These are phyloP conservation scores for Neonectria magnoliae DNA, from an alignment of 2,329 filamentous ascomycete species.

Conservation along the genomic window DNA sequence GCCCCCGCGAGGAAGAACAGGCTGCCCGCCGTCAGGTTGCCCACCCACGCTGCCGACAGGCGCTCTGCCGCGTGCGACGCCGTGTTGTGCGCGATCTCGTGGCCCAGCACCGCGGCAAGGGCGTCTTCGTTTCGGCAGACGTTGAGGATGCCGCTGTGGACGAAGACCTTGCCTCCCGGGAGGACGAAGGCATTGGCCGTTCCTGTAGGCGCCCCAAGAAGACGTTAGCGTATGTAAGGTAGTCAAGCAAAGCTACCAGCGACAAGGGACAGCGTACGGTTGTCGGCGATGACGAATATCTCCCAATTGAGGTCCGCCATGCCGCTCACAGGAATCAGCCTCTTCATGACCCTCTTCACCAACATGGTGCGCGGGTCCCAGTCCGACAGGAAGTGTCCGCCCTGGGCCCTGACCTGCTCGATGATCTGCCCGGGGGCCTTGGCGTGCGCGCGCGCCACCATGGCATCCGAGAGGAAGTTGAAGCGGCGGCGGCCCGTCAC, in stretches of 20 bases:
- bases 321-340: constrained; percentile 74
- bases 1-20: constrained; percentile 59
- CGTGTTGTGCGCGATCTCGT: constrained; percentile 83
- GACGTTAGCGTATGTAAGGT: constrained; percentile 4
- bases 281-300: constrained; percentile 77
- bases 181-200: constrained; percentile 81
- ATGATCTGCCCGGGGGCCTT: constrained; percentile 55
- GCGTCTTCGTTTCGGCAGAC: constrained; percentile 74
- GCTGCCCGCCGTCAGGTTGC: constrained; percentile 61
- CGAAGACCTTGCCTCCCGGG: constrained; percentile 82
- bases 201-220: constrained; percentile 41
- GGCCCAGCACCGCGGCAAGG: constrained; percentile 78
- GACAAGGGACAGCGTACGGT: constrained; percentile 48
- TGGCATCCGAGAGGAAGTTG: constrained; percentile 69
- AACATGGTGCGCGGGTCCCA: constrained; percentile 65
- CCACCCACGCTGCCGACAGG: constrained; percentile 62
- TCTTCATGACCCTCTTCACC: constrained; percentile 72
- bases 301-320: constrained; percentile 72
- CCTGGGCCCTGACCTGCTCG: constrained; percentile 61
- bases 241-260: background rate
- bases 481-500: constrained; percentile 77
- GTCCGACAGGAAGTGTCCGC: constrained; percentile 65
- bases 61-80: constrained; percentile 75
- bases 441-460: constrained; percentile 58
- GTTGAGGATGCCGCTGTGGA: constrained; percentile 77